Conservation (phyloP, 805 yeast species). For the Candida ulmi region DNA sequence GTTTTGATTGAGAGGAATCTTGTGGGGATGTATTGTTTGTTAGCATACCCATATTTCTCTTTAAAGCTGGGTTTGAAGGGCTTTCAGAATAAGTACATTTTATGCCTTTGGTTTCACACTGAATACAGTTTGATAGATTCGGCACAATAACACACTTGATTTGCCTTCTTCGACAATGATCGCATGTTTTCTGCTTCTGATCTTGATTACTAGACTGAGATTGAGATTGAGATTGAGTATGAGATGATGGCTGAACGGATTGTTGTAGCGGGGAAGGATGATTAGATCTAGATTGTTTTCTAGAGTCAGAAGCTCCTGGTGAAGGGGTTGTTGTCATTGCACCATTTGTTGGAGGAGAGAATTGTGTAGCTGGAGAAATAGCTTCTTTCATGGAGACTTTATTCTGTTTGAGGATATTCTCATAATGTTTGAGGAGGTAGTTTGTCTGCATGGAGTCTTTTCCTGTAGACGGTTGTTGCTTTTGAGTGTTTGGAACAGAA, state of each 20-base stretch:
- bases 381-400: slow-evolving; percentile 21
- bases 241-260: neutral
- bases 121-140: slow-evolving; percentile 58
- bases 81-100: slow-evolving; percentile 72
- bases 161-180: slow-evolving; percentile 76
- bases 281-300: neutral
- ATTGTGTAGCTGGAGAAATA: slow-evolving; percentile 11
- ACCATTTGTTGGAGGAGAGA: slow-evolving; percentile 7
- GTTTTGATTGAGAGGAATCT: slow-evolving; percentile 14
- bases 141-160: slow-evolving; percentile 72
- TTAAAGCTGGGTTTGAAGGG: slow-evolving; percentile 35
- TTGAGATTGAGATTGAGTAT: slow-evolving; percentile 2
- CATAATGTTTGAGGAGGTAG: slow-evolving; percentile 19
- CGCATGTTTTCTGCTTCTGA: slow-evolving; percentile 49
- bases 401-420: slow-evolving; percentile 19
- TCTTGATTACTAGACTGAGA: slow-evolving; percentile 8
- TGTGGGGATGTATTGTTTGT: slow-evolving; percentile 8
- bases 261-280: neutral
- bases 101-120: slow-evolving; percentile 69
- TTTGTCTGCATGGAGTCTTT: slow-evolving; percentile 1
- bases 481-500: neutral
- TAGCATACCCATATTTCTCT: slow-evolving; percentile 24
- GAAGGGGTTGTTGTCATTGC: slow-evolving; percentile 1
- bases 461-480: neutral
- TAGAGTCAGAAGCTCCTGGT: neutral